phyloP scores from a whole-genome alignment of 129 eudicot species.

The Smallanthus sonchifolius region DNA sequence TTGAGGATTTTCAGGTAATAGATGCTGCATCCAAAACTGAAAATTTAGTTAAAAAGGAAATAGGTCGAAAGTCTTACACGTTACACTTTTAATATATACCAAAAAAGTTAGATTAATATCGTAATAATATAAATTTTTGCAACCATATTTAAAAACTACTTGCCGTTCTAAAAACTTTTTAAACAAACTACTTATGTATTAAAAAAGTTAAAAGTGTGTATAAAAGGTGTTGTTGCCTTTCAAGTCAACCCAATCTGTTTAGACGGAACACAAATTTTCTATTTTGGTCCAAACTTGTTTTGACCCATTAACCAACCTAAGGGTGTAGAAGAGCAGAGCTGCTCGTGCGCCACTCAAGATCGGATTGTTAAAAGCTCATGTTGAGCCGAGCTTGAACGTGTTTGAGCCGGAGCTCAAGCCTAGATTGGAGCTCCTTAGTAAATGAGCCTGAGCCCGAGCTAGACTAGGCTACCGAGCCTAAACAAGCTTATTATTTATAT shows the following conservation, averaged over 20 bases:
- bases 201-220: not conserved
- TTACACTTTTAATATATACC: not conserved
- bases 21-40: not conserved
- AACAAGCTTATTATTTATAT: too few species aligned
- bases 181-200: not conserved
- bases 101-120: not conserved
- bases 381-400: too few species aligned
- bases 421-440: too few species aligned
- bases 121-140: not conserved
- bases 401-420: too few species aligned
- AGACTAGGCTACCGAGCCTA: too few species aligned
- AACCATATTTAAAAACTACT: not conserved
- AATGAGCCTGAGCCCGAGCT: too few species aligned
- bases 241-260: not conserved
- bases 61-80: not conserved
- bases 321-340: too few species aligned
- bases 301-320: too few species aligned
- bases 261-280: not conserved
- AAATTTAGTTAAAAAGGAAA: not conserved
- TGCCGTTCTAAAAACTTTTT: too few species aligned
- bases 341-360: too few species aligned
- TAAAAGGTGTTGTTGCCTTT: not conserved
- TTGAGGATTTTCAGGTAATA: conserved; percentile 81
- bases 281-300: not conserved
- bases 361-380: too few species aligned